Evolutionary conservation across 2,329 filamentous ascomycete genomes (phyloP), one percentile per base, ranked within the genome.

Genomic region (Basipetospora chlamydospora): DNA sequence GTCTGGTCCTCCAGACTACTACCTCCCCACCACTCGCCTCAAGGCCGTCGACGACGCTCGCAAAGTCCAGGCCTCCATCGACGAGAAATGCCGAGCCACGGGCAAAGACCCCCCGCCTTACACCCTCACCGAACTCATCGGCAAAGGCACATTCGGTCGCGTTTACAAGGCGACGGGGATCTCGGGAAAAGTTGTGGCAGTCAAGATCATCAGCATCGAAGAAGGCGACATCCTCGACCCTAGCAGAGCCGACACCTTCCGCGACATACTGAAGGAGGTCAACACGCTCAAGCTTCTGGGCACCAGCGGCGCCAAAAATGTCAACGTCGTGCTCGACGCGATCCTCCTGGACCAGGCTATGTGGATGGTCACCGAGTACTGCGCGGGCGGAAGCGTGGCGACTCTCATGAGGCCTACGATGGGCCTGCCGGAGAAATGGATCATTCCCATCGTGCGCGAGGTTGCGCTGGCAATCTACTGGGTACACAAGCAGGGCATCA

Each of bases 301-400:
- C 48, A 77, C 83, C 45, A 80, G 70, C 44, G 78, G 76, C 33
- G 82, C 82, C 13, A 70, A 72, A 45, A 88, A 88, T 50, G 77
- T 92, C 58, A 90, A 88, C 52, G 70, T 77, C 46, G 79, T 88
- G 35, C 77, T 87, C 46, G 82, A 87, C 45, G 81, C 81, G 4
- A 66, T 87, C 15, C 75, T 80, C 7, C 74, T 88, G 26, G 80
- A 80, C 28, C 77, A 80, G 46, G 73, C 83, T 41, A 77, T 92
- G 60, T 92, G 84, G 84, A 83, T 90, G 62, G 74, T 90, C 39
- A 87, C 80, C 41, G 82, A 90, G 57, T 86, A 87, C 54, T 87
- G 83, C 47, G 81, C 80, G 5, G 84, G 84, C 42, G 84, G 84
- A 33, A 90, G 83, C 53, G 78, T 92, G 53, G 78, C 71, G 44